These are phyloP conservation scores for Mentha longifolia DNA, from an alignment of 257 asterid species.

Conservation along the genomic window DNA sequence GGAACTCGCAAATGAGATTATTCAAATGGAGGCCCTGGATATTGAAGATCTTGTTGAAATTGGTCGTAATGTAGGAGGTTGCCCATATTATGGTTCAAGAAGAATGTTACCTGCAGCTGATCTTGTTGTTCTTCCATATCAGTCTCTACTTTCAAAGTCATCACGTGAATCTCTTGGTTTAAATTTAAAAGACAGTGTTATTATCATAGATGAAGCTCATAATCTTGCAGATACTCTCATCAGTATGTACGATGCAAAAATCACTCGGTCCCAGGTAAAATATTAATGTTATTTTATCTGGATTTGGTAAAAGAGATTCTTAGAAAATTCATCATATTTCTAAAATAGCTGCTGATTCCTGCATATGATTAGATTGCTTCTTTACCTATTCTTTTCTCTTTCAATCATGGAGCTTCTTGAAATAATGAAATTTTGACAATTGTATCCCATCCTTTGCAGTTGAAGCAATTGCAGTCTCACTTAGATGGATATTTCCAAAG, in stretches of 20 bases:
- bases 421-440: constrained; percentile 14
- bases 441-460: constrained; percentile 53
- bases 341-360: constrained; percentile 3
- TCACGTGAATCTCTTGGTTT: constrained; percentile 93
- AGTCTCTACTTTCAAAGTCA: constrained; percentile 93
- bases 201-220: constrained; percentile 96
- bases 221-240: constrained; percentile 95
- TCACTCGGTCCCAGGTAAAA: constrained; percentile 78
- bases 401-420: constrained; percentile 12
- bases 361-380: neutral
- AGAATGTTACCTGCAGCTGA: constrained; percentile 80
- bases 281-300: constrained; percentile 10
- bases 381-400: constrained; percentile 10
- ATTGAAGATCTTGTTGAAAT: constrained; percentile 90
- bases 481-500: constrained; percentile 70
- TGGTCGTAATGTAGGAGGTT: constrained; percentile 74
- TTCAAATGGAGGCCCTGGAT: constrained; percentile 74
- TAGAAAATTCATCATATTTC: constrained; percentile 1
- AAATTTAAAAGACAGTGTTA: constrained; percentile 67
- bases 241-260: constrained; percentile 83
- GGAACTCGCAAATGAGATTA: constrained; percentile 63
- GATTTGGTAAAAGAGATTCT: constrained; percentile 9
- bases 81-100: constrained; percentile 98
- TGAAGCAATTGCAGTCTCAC: constrained; percentile 67
- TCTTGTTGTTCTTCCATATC: constrained; percentile 95